Percentiles rank a stretch among this genome's conserved stretches.
These are phyloP conservation scores for Echinosophora koreensis DNA, from an alignment of 306 rosid genomes.

Conservation along the genomic window DNA sequence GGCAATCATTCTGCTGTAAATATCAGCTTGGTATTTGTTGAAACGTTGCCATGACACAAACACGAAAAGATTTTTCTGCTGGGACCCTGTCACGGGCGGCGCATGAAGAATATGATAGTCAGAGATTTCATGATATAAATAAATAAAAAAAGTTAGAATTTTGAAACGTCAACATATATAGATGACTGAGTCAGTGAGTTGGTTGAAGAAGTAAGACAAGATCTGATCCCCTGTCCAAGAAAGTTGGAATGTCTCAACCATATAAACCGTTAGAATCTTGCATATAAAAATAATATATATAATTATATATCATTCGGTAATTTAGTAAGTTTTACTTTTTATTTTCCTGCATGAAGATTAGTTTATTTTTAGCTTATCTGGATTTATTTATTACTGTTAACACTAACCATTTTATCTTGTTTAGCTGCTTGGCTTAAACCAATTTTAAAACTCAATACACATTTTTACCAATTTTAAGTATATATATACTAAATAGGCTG, in stretches of 20 bases:
- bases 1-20: background rate
- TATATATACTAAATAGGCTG: no score
- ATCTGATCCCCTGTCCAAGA: background rate
- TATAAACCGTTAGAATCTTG: background rate
- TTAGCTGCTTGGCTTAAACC: no score
- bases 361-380: no score
- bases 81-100: background rate
- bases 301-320: no score
- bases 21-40: background rate
- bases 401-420: no score
- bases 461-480: no score
- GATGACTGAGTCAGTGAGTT: no score
- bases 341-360: no score
- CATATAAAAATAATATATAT: no score
- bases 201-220: background rate
- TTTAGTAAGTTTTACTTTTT: no score
- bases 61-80: background rate
- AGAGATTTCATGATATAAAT: background rate
- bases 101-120: background rate
- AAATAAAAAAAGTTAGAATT: background rate
- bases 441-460: no score
- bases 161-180: background rate
- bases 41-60: background rate
- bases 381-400: no score
- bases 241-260: background rate